These are phyloP conservation scores for Pyricularia sp. DNA, from an alignment of 2,329 filamentous ascomycete species.

Conservation along the genomic window DNA sequence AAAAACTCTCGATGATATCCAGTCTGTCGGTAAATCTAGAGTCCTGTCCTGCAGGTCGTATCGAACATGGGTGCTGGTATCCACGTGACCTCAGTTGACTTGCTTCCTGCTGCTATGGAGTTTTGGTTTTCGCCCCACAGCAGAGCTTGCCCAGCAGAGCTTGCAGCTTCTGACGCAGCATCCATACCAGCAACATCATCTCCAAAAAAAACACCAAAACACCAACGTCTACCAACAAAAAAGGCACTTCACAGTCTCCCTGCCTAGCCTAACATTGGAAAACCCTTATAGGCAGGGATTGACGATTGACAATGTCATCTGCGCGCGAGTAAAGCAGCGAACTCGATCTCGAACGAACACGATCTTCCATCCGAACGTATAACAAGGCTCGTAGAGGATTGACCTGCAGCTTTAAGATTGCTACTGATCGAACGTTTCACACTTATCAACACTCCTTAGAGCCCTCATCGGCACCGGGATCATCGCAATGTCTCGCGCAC, in stretches of 20 bases:
- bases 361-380: background rate
- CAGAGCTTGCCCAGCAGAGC: background rate
- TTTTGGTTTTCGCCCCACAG: background rate
- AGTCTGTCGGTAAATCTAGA: background rate
- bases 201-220: background rate
- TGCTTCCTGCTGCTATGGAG: background rate
- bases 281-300: background rate
- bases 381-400: background rate
- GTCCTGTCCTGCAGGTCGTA: background rate
- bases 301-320: background rate
- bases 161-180: background rate
- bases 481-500: constrained; percentile 25
- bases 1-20: background rate
- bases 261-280: background rate
- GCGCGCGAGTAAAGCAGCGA: background rate
- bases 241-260: background rate
- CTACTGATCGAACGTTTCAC: background rate
- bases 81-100: background rate
- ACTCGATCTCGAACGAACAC: background rate
- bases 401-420: background rate
- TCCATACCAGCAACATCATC: background rate
- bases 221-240: background rate
- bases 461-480: background rate
- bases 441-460: background rate
- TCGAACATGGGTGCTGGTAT: background rate